Percentiles rank a stretch among this genome's conserved stretches.
Evolutionary conservation across 2,329 filamentous ascomycete species (phyloP).

Genomic region (Exophiala viscosa): DNA sequence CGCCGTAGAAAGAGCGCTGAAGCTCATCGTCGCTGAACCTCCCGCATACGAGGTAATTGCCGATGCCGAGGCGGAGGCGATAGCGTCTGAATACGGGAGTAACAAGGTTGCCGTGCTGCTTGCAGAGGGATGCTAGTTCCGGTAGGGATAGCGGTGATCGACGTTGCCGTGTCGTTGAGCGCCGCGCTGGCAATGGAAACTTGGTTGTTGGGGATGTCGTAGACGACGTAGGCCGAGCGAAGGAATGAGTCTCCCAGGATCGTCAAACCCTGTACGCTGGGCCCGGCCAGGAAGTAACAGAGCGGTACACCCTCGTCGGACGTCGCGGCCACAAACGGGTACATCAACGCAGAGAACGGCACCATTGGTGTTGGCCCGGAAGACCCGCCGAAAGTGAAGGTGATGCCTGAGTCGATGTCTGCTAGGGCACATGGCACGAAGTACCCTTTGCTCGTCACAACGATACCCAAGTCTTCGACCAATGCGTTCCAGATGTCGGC

Average conservation of each 20-base stretch:
- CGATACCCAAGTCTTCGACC: not conserved
- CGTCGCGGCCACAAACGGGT: not conserved
- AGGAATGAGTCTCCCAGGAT: conserved; percentile 1
- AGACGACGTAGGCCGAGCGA: conserved; percentile 4
- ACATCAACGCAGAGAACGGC: not conserved
- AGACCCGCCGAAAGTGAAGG: not conserved
- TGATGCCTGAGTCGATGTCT: not conserved
- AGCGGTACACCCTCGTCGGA: not conserved
- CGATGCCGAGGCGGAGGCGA: no score
- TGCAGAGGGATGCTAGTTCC: conserved; percentile 4
- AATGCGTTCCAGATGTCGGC: not conserved
- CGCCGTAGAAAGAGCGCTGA: no score
- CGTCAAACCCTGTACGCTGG: not conserved
- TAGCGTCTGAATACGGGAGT: no score
- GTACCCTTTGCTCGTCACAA: not conserved
- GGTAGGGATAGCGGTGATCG: conserved; percentile 5
- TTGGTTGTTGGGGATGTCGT: not conserved
- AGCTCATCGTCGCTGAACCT: no score
- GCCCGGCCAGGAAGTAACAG: not conserved
- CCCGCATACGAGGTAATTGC: no score
- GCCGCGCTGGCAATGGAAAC: not conserved
- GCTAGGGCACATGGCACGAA: not conserved
- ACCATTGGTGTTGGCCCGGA: not conserved
- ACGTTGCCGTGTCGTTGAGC: not conserved
- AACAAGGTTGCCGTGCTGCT: not conserved